Evolutionary conservation across 2,329 filamentous ascomycete species (phyloP).

Genomic region (Paecilomyces formosus): DNA sequence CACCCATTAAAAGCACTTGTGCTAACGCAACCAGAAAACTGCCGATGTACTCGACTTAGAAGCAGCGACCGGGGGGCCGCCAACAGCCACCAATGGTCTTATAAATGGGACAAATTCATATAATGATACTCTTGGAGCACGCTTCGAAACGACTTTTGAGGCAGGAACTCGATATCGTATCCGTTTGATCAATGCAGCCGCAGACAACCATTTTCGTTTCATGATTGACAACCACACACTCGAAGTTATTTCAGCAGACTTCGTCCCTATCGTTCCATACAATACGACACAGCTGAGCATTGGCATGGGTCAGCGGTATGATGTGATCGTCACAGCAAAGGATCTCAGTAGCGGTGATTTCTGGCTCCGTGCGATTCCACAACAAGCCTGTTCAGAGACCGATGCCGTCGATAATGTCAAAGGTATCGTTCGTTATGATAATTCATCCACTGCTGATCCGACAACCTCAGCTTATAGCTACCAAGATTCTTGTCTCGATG

Average conservation of each 20-base stretch:
- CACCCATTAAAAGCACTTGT: neutral
- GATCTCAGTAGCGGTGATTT: neutral
- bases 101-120: constrained; percentile 37
- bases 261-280: constrained; percentile 53
- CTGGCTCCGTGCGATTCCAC: neutral
- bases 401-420: neutral
- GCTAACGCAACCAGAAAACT: constrained; percentile 9
- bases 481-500: neutral
- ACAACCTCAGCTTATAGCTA: neutral
- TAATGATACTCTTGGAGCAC: constrained; percentile 20
- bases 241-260: constrained; percentile 51
- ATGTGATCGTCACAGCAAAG: neutral
- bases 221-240: constrained; percentile 47
- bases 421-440: neutral
- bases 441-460: neutral
- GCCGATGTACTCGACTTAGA: constrained; percentile 15
- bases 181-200: constrained; percentile 19
- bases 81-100: constrained; percentile 37
- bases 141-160: constrained; percentile 43
- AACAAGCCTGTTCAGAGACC: neutral
- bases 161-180: constrained; percentile 20
- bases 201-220: constrained; percentile 32
- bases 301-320: constrained; percentile 29
- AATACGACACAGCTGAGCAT: constrained; percentile 39
- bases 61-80: constrained; percentile 13